Evolutionary conservation across 306 rosid genomes (phyloP), one percentile per base, ranked within the genome.

Genomic region (Begonia peltatifolia): DNA sequence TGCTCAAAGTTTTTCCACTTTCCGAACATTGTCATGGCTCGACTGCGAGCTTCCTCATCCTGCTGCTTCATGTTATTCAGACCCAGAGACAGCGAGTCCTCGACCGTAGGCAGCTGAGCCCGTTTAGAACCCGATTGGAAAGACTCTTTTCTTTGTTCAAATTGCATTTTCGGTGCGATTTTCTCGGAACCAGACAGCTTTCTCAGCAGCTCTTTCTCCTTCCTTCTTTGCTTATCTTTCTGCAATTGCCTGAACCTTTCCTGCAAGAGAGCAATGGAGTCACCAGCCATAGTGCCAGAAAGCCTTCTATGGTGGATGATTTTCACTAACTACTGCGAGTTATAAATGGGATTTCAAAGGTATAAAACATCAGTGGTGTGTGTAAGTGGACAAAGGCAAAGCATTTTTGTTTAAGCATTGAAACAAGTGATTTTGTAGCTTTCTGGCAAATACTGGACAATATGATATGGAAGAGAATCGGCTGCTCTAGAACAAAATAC

Each of bases 241-340:
- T 90, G 90, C 75, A 90, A 77, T 57, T 78, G 83, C 42, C 87
- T 82, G 66, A 90, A 90, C 79, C 97, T 85, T 61, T 85, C 92
- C 66, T 90, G 97, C 66, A 90, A 78, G 22, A 90, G 85, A 58
- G 87, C 95, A 67, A 90, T 90, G 71, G 97, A 90, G 57, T 94
- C 73, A 42, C 75, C 72, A 41, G 69, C 84, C 65, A 52, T 65
- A 52, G 83, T 72, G 50, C 38, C 38, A 30, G 4, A 30, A 30
- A 30, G 38, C 38, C 38, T 30, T 30, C 8, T 30, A 30, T 30
- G 38, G 38, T 30, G 38, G 38, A 30, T 30, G 6, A 30, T 30
- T 30, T 30, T 30, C 38, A 30, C 38, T 3, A 30, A 30, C 38
- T 30, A 30, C 38, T 4, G 38, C 6, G 38, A 5, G 6, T 30